Base-by-base conservation (phyloP, 2,329 filamentous ascomycete genomes). In the Knufia fluminis region DNA sequence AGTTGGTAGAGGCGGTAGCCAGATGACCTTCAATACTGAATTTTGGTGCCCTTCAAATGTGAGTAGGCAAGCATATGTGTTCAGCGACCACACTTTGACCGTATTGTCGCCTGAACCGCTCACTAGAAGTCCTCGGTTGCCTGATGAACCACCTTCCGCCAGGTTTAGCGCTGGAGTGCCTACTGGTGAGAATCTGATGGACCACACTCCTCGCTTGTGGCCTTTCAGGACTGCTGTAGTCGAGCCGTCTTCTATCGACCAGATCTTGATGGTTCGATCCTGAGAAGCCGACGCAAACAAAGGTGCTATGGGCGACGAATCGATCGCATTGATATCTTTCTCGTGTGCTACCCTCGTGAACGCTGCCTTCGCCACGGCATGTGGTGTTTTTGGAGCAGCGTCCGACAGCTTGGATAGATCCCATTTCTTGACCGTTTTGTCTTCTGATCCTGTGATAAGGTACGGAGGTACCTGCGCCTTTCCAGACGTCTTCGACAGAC, bases 31-130 rank as follows among this genome's bases (percentile, higher is more conserved):
- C 26, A 98, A 73, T 2, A 98, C 86, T 60, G 86, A 95, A 69
- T 97, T 94, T 3, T 89, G 91, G 66, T 98, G 92, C 0, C 92
- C 92, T 67, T 98, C 94, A 49, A 97, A 92, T 0, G 92, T 97
- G 50, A 91, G 77, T 40, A 98, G 72, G 67, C 92, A 98, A 57
- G 82, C 87, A 68, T 96, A 98, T 67, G 95, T 90, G 1, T 83
- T 78, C 54, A 98, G 72, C 64, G 80, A 96, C 94, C 94, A 98
- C 8, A 98, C 77, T 66, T 94, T 94, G 61, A 97, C 79, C 0
- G 88, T 97, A 69, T 96, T 96, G 67, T 98, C 92, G 61, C 91
- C 92, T 59, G 87, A 94, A 31, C 89, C 92, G 0, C 92, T 97
- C 23, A 94, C 77, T 10, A 95, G 74, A 40, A 95, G 76, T 2